Evolutionary conservation across 1,139 yeast species (phyloP), one percentile per base, ranked within the genome.

Genomic region (Yamadazyma oceani): DNA sequence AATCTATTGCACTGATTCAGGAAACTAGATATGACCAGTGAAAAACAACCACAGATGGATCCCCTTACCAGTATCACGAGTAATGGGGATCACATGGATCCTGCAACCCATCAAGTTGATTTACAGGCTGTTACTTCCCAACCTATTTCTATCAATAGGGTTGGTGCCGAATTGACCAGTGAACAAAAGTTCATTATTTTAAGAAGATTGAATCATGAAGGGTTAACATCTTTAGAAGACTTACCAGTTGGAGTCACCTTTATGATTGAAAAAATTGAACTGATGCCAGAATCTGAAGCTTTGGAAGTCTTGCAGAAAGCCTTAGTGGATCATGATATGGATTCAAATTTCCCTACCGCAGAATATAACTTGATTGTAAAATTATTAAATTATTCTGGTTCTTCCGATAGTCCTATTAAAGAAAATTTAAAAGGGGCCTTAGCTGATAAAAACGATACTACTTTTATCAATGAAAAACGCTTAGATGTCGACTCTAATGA

Each of bases 331-430:
- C 79, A 75, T 48, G 49, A 51, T 2, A 68, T 61, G 31, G 85
- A 80, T 53, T 64, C 69, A 37, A 80, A 80, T 49, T 68, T 78
- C 44, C 73, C 78, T 4, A 43, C 48, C 7, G 60, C 54, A 6
- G 72, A 64, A 34, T 65, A 44, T 13, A 53, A 57, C 2, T 53
- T 60, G 22, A 43, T 53, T 37, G 41, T 49, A 30, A 43, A 44
- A 12, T 48, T 59, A 26, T 48, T 52, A 17, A 48, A 14, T 16
- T 13, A 40, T 44, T 9, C 40, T 41, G n/a, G 22, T 14, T n/a
- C 31, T 31, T 10, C 32, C 22, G 29, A 17, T n/a, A n/a, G 25
- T 26, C 19, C 30, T 11, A 29, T 36, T 13, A 22, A 34, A 4
- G 36, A 31, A 12, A 41, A 37, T 7, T 37, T 38, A 13, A 38